Conservation (phyloP, 352 stramenopile species). For the Globisporangium emineosum region DNA sequence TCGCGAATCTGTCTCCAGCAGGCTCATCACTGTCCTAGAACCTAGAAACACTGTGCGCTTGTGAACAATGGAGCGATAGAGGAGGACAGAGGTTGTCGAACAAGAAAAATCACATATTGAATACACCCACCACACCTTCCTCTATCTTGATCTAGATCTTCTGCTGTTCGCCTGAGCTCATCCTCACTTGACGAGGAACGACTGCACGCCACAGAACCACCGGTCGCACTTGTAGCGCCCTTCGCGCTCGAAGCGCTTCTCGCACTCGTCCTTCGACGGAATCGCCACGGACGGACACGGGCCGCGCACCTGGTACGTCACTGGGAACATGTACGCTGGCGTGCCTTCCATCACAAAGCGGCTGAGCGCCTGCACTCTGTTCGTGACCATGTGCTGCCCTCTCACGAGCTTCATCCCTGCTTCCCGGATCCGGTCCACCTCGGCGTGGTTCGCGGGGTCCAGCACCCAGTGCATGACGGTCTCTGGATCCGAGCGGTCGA, state of each 20-base stretch:
- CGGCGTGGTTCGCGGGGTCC: slow-evolving; percentile 39
- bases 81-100: not conserved
- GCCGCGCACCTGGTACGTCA: slow-evolving; percentile 26
- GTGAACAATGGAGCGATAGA: not conserved
- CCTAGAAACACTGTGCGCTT: not conserved
- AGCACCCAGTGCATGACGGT: slow-evolving; percentile 46
- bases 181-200: slow-evolving; percentile 22
- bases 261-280: slow-evolving; percentile 37
- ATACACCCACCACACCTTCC: slow-evolving; percentile 6
- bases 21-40: not conserved
- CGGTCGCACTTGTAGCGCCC: slow-evolving; percentile 69
- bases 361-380: slow-evolving; percentile 59
- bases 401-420: slow-evolving; percentile 58
- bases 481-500: slow-evolving; percentile 50
- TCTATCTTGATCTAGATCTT: not conserved
- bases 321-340: slow-evolving; percentile 41
- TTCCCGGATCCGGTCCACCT: slow-evolving; percentile 59
- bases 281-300: slow-evolving; percentile 64
- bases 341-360: slow-evolving; percentile 54
- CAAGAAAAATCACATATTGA: slow-evolving; percentile 4
- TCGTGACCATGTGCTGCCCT: slow-evolving; percentile 48
- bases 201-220: slow-evolving; percentile 67
- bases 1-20: slow-evolving; percentile 12
- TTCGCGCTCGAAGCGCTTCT: slow-evolving; percentile 44
- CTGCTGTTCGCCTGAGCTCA: not conserved